Evolutionary conservation across 2,329 filamentous ascomycete species (phyloP), one percentile per base, ranked within the genome.

Genomic region (Cladosporium sp.): DNA sequence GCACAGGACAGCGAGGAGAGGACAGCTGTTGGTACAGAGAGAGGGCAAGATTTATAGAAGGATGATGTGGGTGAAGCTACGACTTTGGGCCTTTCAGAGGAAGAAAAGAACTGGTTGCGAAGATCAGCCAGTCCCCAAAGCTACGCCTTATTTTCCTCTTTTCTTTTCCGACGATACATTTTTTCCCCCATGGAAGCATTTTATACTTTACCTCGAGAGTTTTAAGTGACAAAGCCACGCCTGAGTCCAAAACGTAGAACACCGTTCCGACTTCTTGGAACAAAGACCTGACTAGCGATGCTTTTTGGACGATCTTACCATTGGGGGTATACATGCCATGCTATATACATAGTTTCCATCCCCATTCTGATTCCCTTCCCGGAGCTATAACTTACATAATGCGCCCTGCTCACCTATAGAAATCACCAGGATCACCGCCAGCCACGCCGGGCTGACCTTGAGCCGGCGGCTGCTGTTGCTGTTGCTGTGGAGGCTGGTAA

Each of bases 341-440:
- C 32, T 57, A 58, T 58, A 58, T 58, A 58, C 56, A 58, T 23
- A 25, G 16, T 46, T 28, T 10, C 54, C 11, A 1, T 46, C 18
- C 32, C 14, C 34, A 28, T 36, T 10, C n/a, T 46, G 23, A 21
- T 11, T 46, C 39, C 10, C 5, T 21, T 46, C n/a, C 5, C n/a
- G 21, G 8, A 46, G 8, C 7, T 23, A 13, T 5, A 10, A 4
- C n/a, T 7, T 10, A 32, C 10, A 7, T 8, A 7, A 11, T 32
- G 21, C 11, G 1, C 10, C 3, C 21, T 25, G 23, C 21, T 61
- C 70, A 76, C 62, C 76, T 67, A 68, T 77, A 77, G 64, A 73
- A 77, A 59, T 76, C 76, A 28, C 73, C 74, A 53, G 74, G 74
- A 71, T 78, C 76, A 53, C 67, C 72, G n/a, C 68, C 68, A 46